Evolutionary conservation across 257 asterid species (phyloP).

Genomic region (Solanum okadae): DNA sequence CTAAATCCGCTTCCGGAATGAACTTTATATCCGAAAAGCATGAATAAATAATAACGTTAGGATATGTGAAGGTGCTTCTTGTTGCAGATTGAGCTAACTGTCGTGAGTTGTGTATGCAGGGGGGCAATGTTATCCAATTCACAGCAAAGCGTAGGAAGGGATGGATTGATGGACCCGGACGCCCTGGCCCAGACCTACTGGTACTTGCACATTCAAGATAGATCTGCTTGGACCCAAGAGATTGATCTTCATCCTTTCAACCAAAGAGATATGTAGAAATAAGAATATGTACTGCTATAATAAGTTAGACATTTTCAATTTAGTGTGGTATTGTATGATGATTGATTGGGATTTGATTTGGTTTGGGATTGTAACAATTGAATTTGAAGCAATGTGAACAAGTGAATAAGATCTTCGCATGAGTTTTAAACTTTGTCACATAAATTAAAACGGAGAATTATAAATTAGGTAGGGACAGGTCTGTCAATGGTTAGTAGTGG

Average conservation of each 20-base stretch:
- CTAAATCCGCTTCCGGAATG: too few species aligned
- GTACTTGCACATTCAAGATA: slow-evolving; percentile 7
- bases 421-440: not conserved
- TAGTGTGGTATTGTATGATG: not conserved
- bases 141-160: slow-evolving; percentile 11
- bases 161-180: slow-evolving; percentile 36
- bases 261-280: not conserved
- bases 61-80: not conserved
- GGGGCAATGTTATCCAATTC: slow-evolving; percentile 7
- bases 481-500: not conserved
- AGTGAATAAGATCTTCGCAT: not conserved
- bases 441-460: too few species aligned
- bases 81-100: not conserved
- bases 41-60: too few species aligned
- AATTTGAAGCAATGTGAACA: not conserved
- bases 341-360: not conserved
- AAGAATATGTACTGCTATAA: not conserved
- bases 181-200: slow-evolving; percentile 4
- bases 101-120: slow-evolving; percentile 8
- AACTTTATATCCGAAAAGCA: too few species aligned
- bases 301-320: not conserved
- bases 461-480: not conserved
- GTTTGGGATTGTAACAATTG: not conserved
- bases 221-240: slow-evolving; percentile 8
- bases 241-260: slow-evolving; percentile 6